Base-by-base conservation (phyloP, 441 rosid genomes). In the Erodium moschatum region DNA sequence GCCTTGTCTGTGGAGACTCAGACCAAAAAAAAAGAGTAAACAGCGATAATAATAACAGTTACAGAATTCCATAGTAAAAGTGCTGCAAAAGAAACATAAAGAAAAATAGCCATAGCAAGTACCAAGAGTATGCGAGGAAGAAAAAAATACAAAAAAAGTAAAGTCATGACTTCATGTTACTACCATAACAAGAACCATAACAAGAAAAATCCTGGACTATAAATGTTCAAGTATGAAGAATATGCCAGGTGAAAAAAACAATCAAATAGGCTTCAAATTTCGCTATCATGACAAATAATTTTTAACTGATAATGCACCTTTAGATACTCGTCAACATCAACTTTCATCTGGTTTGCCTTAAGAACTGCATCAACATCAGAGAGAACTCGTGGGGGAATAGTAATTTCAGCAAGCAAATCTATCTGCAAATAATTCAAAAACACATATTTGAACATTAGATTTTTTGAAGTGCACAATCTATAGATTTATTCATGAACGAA, bases 341-440 rank as follows among this genome's bases (percentile, higher is more conserved):
- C 85, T 82, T 87, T 95, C 91, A 95, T 85, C 75, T 86, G 96
- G 79, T 86, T 92, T 66, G 85, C 82, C 78, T 85, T 87, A 20
- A 95, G 88, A 75, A 87, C 93, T 21, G 96, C 85, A 76, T 95
- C 99, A 79, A 95, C 98, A 78, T 92, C 99, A 4, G 97, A 89
- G 16, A 89, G 89, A 75, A 95, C 86, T 67, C 87, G 85, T 44
- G 99, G 98, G 21, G 97, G 76, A 67, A 86, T 95, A 71, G 81
- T 84, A 72, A 92, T 95, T 81, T 95, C 98, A 0, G 96, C 93
- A 70, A 95, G 91, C 84, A 95, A 83, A 81, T 95, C 99, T 79
- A 95, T 95, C 99, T 95, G 85, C 75, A 71, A 20, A 18, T 56
- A 8, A 8, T 56, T 16, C 4, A 56, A 6, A 56, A 18, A 56